Evolutionary conservation across 768 basidiomycete genomes (phyloP).

Genomic region (Sistotremastrum niveocremeum): DNA sequence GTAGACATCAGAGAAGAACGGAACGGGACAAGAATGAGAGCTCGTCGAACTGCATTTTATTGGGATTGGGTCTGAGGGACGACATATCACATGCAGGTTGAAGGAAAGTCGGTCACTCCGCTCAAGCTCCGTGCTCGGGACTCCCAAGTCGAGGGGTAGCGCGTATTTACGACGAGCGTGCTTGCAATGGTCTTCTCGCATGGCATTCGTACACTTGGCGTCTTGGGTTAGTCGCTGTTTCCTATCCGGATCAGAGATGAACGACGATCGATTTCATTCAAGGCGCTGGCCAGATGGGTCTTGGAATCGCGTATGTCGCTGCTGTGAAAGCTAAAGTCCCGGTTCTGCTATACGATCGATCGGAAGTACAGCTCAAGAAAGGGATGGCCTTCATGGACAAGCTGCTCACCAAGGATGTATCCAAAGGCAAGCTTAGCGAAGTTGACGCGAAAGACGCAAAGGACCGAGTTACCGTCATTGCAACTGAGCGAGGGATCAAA

Average conservation of each 20-base stretch:
- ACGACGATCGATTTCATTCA: background rate
- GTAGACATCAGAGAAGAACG: too few relatives aligned
- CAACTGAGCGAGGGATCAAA: constrained; percentile 32
- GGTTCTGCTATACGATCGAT: constrained; percentile 76
- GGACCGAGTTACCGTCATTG: constrained; percentile 48
- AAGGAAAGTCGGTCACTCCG: too few relatives aligned
- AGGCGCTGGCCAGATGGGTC: constrained; percentile 73
- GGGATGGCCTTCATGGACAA: constrained; percentile 66
- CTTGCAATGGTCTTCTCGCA: constrained; percentile 43
- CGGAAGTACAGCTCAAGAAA: constrained; percentile 55
- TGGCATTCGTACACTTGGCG: constrained; percentile 61
- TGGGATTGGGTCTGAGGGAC: too few relatives aligned
- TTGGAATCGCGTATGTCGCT: constrained; percentile 82
- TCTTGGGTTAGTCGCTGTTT: constrained; percentile 26
- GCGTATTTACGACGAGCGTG: too few relatives aligned
- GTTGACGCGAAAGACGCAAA: constrained; percentile 63
- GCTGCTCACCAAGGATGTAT: constrained; percentile 78
- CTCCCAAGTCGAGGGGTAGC: too few relatives aligned
- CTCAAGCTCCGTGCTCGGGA: too few relatives aligned
- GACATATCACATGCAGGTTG: too few relatives aligned
- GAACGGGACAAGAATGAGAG: too few relatives aligned
- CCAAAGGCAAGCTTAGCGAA: constrained; percentile 60
- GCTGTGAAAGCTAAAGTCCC: constrained; percentile 77
- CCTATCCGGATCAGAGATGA: background rate
- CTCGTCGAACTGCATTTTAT: too few relatives aligned